phyloP scores from a whole-genome alignment of 768 basidiomycete genomes.

The Suillus variegatus region DNA sequence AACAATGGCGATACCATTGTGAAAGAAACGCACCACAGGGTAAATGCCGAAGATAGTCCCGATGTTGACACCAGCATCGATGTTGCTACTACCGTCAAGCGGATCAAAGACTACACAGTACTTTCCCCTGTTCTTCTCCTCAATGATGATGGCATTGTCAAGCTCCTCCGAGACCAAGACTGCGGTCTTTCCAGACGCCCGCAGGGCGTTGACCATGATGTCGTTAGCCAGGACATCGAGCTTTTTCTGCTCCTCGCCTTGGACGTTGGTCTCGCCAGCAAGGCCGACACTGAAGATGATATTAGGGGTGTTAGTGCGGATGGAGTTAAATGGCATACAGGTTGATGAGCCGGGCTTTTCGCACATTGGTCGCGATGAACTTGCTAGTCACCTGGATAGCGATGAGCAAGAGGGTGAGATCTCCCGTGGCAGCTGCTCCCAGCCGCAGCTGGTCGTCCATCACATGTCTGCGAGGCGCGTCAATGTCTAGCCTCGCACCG shows the following conservation, averaged over 20 bases:
- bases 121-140: constrained; percentile 74
- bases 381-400: constrained; percentile 96
- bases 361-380: constrained; percentile 97
- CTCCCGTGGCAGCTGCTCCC: constrained; percentile 84
- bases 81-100: constrained; percentile 93
- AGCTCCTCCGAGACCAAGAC: constrained; percentile 97
- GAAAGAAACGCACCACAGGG: constrained; percentile 64
- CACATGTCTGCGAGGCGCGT: constrained; percentile 64
- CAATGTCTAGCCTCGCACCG: constrained; percentile 4
- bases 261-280: constrained; percentile 94
- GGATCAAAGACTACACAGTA: constrained; percentile 99
- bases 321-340: constrained; percentile 56
- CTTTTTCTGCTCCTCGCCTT: constrained; percentile 99
- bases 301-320: neutral
- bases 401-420: constrained; percentile 90
- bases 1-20: neutral
- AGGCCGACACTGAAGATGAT: constrained; percentile 74
- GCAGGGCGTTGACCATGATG: constrained; percentile 97
- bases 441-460: constrained; percentile 82
- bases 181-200: constrained; percentile 94
- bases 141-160: constrained; percentile 90
- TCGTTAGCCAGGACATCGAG: constrained; percentile 97
- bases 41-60: constrained; percentile 98
- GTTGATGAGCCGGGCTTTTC: constrained; percentile 96
- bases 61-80: constrained; percentile 98